Evolutionary conservation across 1,284 basidiomycete species (phyloP).

Genomic region (Gomphus bonarii): DNA sequence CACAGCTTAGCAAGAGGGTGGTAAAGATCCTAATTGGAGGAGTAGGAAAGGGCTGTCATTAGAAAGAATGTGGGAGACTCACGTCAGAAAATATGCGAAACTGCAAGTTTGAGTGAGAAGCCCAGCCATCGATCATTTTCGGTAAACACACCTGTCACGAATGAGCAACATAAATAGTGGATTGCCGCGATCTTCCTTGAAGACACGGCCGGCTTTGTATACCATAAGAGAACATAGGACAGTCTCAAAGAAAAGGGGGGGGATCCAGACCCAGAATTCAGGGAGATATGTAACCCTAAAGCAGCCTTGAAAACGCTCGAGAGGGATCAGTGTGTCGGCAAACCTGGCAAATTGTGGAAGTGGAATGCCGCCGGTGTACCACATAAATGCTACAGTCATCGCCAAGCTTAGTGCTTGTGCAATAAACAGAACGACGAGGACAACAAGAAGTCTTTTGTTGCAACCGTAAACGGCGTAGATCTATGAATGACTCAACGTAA

Average conservation of each 20-base stretch:
- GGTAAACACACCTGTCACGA: not conserved
- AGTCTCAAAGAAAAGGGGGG: not conserved
- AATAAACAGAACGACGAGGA: not conserved
- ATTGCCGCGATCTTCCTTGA: not conserved
- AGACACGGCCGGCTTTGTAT: not conserved
- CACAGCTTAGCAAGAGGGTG: slow-evolving; percentile 26
- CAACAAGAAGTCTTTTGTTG: not conserved
- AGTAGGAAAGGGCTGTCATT: not conserved
- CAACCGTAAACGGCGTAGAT: slow-evolving; percentile 1
- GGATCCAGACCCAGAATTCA: not conserved
- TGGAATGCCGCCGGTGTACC: not conserved
- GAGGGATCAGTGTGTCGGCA: not conserved
- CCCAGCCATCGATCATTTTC: no score
- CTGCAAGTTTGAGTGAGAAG: not conserved
- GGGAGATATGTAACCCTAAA: not conserved
- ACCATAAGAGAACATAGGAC: not conserved
- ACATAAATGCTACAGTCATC: not conserved
- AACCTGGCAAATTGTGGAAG: not conserved
- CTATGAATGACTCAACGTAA: not conserved
- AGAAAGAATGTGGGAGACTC: not conserved
- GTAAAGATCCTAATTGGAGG: not conserved
- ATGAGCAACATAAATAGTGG: not conserved
- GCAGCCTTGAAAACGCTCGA: not conserved
- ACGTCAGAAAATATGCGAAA: not conserved
- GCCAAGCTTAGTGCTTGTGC: not conserved